Evolutionary conservation across 2,329 filamentous ascomycete species (phyloP).

Genomic region (Fusarium sp.): DNA sequence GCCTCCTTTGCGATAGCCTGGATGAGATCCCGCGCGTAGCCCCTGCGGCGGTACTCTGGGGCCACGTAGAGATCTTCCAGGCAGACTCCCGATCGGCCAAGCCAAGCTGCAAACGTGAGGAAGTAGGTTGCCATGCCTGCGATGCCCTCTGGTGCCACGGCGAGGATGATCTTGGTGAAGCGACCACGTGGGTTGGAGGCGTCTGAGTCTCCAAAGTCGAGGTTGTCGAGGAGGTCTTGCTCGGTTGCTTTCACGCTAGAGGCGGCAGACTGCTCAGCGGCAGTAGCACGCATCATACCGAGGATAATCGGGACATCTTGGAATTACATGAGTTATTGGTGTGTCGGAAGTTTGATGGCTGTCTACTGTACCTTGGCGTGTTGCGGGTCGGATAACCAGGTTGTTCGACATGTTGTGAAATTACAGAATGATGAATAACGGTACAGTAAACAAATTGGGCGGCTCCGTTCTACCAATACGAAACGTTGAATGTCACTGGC

Average conservation of each 20-base stretch:
- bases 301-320: conserved; percentile 12
- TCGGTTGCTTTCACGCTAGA: conserved; percentile 4
- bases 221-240: conserved; percentile 1
- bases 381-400: conserved; percentile 3
- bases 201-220: conserved; percentile 2
- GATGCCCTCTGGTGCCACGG: conserved; percentile 9
- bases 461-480: not conserved
- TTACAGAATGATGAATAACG: not conserved
- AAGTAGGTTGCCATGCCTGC: conserved; percentile 22
- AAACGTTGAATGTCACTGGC: conserved; percentile 1
- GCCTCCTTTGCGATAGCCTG: conserved; percentile 13
- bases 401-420: not conserved
- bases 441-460: not conserved
- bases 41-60: conserved; percentile 8
- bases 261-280: conserved; percentile 7
- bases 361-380: not conserved
- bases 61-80: conserved; percentile 14
- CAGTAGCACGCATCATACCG: conserved; percentile 6
- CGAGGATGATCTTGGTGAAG: conserved; percentile 8
- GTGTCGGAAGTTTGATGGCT: not conserved
- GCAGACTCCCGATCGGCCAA: conserved; percentile 1
- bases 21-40: conserved; percentile 5
- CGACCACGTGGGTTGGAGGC: not conserved
- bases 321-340: not conserved
- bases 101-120: conserved; percentile 10